phyloP scores from a whole-genome alignment of 371 early-diverging fungal genomes.

The Apophysomyces trapeziformis region DNA sequence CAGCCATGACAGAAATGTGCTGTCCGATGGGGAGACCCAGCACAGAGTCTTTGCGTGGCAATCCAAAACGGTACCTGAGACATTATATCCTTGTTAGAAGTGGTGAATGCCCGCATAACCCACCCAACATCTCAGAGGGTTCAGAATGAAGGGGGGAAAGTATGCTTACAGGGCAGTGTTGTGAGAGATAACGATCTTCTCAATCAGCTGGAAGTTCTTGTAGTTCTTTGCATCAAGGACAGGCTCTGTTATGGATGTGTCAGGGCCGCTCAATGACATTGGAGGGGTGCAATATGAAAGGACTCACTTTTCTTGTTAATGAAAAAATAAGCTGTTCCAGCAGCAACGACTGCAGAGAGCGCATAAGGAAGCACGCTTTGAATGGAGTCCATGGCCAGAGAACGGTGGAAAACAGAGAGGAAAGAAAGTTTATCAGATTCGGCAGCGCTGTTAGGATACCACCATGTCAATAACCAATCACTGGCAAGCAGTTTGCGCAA shows the following conservation, averaged over 20 bases:
- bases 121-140: too few species aligned
- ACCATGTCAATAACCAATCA: not conserved
- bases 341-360: constrained; percentile 23
- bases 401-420: constrained; percentile 6
- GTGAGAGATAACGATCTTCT: constrained; percentile 76
- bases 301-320: constrained; percentile 27
- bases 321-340: constrained; percentile 25
- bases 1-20: constrained; percentile 89
- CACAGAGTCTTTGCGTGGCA: constrained; percentile 67
- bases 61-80: constrained; percentile 83
- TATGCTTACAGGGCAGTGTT: constrained; percentile 84
- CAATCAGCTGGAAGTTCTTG: constrained; percentile 79
- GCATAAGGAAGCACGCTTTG: constrained; percentile 23
- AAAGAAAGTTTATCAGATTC: constrained; percentile 11
- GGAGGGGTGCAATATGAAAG: not conserved
- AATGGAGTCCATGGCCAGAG: constrained; percentile 20
- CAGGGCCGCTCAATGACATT: not conserved
- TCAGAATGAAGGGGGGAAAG: not conserved
- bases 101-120: too few species aligned
- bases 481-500: not conserved
- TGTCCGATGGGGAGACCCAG: constrained; percentile 94
- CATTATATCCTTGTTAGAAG: not conserved
- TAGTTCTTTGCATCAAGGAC: constrained; percentile 76
- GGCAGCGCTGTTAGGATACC: constrained; percentile 7
- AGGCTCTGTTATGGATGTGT: constrained; percentile 14